These are phyloP conservation scores for Ettlia oleoabundans DNA, from an alignment of 139 green algal species.

Conservation along the genomic window DNA sequence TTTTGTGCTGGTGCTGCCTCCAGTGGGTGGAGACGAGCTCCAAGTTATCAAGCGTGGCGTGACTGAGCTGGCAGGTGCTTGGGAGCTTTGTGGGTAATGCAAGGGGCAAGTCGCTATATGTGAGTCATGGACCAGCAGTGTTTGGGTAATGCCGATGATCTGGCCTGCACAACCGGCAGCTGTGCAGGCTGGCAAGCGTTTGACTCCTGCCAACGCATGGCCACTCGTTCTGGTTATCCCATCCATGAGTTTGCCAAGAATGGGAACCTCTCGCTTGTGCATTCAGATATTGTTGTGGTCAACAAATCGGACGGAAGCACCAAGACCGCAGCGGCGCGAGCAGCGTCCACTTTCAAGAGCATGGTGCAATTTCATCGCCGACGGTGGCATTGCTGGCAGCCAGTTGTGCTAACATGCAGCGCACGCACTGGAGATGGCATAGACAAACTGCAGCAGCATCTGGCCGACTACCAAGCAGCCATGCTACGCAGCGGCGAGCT, in stretches of 20 bases:
- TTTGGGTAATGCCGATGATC: too few relatives aligned
- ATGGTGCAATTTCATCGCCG: slow-evolving; percentile 41
- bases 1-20: slow-evolving; percentile 69
- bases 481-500: slow-evolving; percentile 38
- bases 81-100: too few relatives aligned
- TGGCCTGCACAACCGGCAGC: too few relatives aligned
- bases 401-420: slow-evolving; percentile 27
- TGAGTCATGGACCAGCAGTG: too few relatives aligned
- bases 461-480: slow-evolving; percentile 39
- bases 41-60: slow-evolving; percentile 74
- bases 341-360: slow-evolving; percentile 29
- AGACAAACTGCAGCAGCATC: slow-evolving; percentile 22
- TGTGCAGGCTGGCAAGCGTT: too few relatives aligned
- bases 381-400: slow-evolving; percentile 22
- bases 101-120: too few relatives aligned
- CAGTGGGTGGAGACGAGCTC: slow-evolving; percentile 44
- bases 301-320: slow-evolving; percentile 65
- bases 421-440: slow-evolving; percentile 46
- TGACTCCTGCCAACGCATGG: too few relatives aligned
- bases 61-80: slow-evolving; percentile 61
- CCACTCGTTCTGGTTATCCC: too few relatives aligned
- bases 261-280: too few relatives aligned
- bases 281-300: slow-evolving; percentile 62
- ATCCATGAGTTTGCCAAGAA: too few relatives aligned
- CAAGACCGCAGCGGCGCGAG: slow-evolving; percentile 33